A percentile compares a stretch with the other conserved stretches of the same genome.
These are phyloP conservation scores for Puccinia polysora DNA, from an alignment of 1,284 basidiomycete genomes.

Conservation along the genomic window DNA sequence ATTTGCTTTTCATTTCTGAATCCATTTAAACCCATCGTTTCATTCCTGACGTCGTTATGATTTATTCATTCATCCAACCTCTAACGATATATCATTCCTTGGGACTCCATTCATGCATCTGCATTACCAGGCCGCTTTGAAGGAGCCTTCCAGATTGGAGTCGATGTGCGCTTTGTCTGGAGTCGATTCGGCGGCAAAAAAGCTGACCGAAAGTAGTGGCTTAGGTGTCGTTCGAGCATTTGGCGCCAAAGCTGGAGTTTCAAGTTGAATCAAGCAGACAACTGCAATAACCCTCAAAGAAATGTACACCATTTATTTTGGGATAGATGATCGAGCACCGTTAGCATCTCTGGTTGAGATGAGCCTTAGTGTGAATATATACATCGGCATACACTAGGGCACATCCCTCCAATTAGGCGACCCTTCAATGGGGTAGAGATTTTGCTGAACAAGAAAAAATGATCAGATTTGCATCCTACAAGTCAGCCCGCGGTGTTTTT, in stretches of 20 bases:
- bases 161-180: slow-evolving; percentile 61
- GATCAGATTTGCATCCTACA: no score
- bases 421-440: no score
- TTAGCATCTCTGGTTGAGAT: no score
- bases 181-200: slow-evolving; percentile 53
- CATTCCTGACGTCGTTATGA: slow-evolving; percentile 9
- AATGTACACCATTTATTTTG: no score
- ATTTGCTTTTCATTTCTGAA: background rate
- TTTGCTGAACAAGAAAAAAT: no score
- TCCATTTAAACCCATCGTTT: slow-evolving; percentile 49
- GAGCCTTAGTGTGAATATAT: no score
- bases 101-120: background rate
- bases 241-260: slow-evolving; percentile 40
- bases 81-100: background rate
- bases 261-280: no score
- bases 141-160: slow-evolving; percentile 84
- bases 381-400: no score
- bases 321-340: no score
- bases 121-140: slow-evolving; percentile 59
- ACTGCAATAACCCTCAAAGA: no score
- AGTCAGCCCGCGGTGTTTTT: no score
- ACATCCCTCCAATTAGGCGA: no score
- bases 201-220: slow-evolving; percentile 53
- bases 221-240: slow-evolving; percentile 32
- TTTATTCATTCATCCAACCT: slow-evolving; percentile 43